Conservation (phyloP, 768 basidiomycete genomes). For the Glaciozyma martinii region DNA sequence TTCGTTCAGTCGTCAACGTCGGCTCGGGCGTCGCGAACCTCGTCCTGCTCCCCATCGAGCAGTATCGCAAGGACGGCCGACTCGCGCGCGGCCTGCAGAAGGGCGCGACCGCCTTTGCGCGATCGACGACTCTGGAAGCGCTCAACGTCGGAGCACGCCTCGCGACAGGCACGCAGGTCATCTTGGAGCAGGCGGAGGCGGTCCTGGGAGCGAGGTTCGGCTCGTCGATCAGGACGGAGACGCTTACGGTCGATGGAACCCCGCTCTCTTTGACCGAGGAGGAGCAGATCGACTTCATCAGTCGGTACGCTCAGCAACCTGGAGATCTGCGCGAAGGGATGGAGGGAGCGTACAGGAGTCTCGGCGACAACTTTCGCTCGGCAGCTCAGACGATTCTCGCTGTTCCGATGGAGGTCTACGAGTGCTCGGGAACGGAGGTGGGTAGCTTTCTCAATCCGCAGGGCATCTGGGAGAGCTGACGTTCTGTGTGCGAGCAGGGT, state of each 20-base stretch:
- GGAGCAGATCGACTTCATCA: constrained; percentile 38
- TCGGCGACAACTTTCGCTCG: constrained; percentile 75
- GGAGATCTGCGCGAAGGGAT: constrained; percentile 73
- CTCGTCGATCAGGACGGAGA: neutral
- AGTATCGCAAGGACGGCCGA: constrained; percentile 93
- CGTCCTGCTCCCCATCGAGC: constrained; percentile 87
- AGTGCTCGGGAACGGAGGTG: constrained; percentile 83
- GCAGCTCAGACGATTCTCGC: constrained; percentile 98
- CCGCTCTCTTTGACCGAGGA: constrained; percentile 3
- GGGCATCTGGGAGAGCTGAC: neutral
- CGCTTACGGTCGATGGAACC: neutral
- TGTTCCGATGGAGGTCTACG: constrained; percentile 98
- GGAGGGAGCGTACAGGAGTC: constrained; percentile 78
- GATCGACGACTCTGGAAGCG: constrained; percentile 89
- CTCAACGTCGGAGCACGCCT: constrained; percentile 87
- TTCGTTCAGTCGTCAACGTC: constrained; percentile 92
- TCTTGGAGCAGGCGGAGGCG: constrained; percentile 86
- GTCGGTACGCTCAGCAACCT: constrained; percentile 89
- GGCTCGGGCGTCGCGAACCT: constrained; percentile 95
- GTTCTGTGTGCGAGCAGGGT: constrained; percentile 50
- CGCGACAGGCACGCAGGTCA: constrained; percentile 95
- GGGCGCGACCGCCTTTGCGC: constrained; percentile 84
- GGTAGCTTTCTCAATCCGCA: constrained; percentile 32
- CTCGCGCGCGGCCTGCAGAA: constrained; percentile 87
- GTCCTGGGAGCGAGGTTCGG: constrained; percentile 47